Conservation (phyloP, 2,329 filamentous ascomycete species). For the Colletotrichum sp. region DNA sequence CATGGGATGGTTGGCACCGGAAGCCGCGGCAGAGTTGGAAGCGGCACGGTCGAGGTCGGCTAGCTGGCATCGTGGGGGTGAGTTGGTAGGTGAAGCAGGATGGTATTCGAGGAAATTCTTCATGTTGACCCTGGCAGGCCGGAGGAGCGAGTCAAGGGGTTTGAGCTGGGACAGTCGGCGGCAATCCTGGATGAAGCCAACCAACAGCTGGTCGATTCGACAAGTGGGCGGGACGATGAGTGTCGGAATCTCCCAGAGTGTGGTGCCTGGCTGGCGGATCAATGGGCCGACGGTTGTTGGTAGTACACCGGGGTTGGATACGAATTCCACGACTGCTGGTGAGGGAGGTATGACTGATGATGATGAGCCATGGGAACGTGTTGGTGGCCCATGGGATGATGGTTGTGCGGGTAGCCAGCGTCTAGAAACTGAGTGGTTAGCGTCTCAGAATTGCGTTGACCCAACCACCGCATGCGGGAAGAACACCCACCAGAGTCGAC, state of each 20-base stretch:
- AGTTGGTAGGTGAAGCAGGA: slow-evolving; percentile 16
- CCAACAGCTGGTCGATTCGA: slow-evolving; percentile 37
- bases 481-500: slow-evolving; percentile 22
- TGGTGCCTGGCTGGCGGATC: slow-evolving; percentile 26
- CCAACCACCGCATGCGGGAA: slow-evolving; percentile 12
- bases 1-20: slow-evolving; percentile 27
- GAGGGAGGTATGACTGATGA: slow-evolving; percentile 21
- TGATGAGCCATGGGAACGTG: slow-evolving; percentile 11
- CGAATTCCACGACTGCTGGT: slow-evolving; percentile 24
- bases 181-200: slow-evolving; percentile 39
- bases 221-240: slow-evolving; percentile 32
- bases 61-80: slow-evolving; percentile 14
- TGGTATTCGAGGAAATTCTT: slow-evolving; percentile 36
- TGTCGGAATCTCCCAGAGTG: slow-evolving; percentile 37
- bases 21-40: not conserved
- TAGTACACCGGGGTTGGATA: slow-evolving; percentile 23
- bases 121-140: slow-evolving; percentile 36
- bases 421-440: slow-evolving; percentile 33
- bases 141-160: slow-evolving; percentile 32
- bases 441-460: slow-evolving; percentile 27
- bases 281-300: slow-evolving; percentile 36
- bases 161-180: slow-evolving; percentile 33
- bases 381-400: slow-evolving; percentile 22
- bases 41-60: slow-evolving; percentile 22
- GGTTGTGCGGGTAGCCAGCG: slow-evolving; percentile 36